phyloP scores from a whole-genome alignment of 352 stramenopile species.

The Phytophthora parvispora region DNA sequence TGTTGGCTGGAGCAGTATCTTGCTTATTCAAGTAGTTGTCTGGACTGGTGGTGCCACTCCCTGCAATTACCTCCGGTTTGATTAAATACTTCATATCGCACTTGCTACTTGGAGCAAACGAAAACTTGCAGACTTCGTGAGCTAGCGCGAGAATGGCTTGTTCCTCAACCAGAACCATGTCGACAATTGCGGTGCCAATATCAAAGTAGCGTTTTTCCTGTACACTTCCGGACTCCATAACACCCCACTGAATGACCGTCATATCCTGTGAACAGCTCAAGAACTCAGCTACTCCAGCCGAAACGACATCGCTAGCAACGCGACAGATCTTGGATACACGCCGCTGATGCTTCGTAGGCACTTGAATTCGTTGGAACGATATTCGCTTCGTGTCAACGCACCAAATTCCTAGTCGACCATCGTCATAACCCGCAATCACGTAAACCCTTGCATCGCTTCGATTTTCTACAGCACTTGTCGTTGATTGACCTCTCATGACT shows the following conservation, averaged over 20 bases:
- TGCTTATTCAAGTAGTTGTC: neutral
- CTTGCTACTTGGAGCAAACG: slow-evolving; percentile 17
- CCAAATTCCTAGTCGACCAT: slow-evolving; percentile 63
- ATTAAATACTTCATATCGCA: slow-evolving; percentile 12
- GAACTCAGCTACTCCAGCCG: slow-evolving; percentile 27
- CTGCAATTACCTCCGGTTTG: neutral
- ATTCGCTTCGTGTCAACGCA: slow-evolving; percentile 12
- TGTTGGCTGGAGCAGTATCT: neutral
- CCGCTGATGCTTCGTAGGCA: slow-evolving; percentile 51
- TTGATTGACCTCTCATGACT: slow-evolving; percentile 14
- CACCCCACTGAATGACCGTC: slow-evolving; percentile 69
- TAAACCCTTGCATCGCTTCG: neutral
- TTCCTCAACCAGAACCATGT: slow-evolving; percentile 44
- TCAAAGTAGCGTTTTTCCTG: slow-evolving; percentile 75
- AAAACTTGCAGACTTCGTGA: slow-evolving; percentile 52
- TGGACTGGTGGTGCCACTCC: too few relatives aligned
- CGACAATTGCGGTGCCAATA: slow-evolving; percentile 56
- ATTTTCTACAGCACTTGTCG: neutral
- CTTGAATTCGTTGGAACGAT: slow-evolving; percentile 35
- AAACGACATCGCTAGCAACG: slow-evolving; percentile 5
- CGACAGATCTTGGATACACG: slow-evolving; percentile 47
- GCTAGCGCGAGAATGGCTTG: slow-evolving; percentile 40
- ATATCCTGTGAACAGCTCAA: slow-evolving; percentile 70
- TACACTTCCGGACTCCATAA: slow-evolving; percentile 30
- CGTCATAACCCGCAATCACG: slow-evolving; percentile 61